phyloP scores from a whole-genome alignment of 202 grass and related monocot genomes.

The Schoenoplectus tabernaemontani region DNA sequence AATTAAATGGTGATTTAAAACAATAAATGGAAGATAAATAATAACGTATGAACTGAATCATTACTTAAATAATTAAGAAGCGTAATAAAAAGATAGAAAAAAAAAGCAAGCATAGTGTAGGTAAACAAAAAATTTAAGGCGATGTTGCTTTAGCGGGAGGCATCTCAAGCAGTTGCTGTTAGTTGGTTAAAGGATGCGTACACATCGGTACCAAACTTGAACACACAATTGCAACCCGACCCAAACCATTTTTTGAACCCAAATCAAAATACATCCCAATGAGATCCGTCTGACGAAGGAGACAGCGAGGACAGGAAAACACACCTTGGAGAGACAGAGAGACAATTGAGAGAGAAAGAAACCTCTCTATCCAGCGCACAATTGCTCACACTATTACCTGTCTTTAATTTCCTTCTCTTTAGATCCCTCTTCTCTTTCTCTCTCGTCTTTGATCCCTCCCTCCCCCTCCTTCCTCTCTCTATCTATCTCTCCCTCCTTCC shows the following conservation, averaged over 20 bases:
- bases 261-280: neutral
- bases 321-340: constrained; percentile 6
- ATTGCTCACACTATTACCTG: constrained; percentile 29
- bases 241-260: neutral
- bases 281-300: constrained; percentile 25
- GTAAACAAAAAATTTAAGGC: neutral
- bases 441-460: constrained; percentile 5
- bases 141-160: neutral
- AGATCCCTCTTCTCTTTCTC: constrained; percentile 31
- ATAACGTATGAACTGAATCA: no score
- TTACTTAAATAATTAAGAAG: no score
- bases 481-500: neutral
- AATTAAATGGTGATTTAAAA: neutral
- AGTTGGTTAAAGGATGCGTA: constrained; percentile 2
- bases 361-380: constrained; percentile 59
- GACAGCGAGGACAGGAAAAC: constrained; percentile 32
- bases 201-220: neutral
- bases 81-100: neutral
- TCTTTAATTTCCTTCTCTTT: neutral
- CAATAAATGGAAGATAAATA: no score
- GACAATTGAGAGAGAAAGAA: constrained; percentile 13
- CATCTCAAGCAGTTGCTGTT: constrained; percentile 11
- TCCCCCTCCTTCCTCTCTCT: neutral
- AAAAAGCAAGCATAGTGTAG: neutral
- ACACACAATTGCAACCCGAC: neutral